phyloP scores from a whole-genome alignment of 2,329 filamentous ascomycete species.

The Biscogniauxia sp. region DNA sequence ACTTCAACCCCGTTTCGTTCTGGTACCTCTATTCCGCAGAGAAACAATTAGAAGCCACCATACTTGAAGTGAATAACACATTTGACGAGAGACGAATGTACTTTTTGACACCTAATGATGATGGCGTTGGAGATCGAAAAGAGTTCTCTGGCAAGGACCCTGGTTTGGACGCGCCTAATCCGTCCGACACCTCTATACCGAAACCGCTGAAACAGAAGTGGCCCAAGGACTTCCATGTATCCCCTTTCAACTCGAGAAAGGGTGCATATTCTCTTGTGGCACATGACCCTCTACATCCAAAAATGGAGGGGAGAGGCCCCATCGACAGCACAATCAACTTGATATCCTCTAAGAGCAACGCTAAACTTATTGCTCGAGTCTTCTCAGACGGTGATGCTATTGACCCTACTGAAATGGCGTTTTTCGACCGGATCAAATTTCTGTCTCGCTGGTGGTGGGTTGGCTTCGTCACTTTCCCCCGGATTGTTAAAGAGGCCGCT shows the following conservation, averaged over 20 bases:
- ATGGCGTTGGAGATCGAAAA: constrained; percentile 8
- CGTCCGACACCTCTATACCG: not conserved
- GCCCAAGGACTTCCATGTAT: constrained; percentile 74
- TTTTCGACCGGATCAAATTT: constrained; percentile 44
- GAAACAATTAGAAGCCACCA: constrained; percentile 58
- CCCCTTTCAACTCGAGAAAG: constrained; percentile 66
- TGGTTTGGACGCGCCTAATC: not conserved
- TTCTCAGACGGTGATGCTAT: constrained; percentile 50
- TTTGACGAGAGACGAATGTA: constrained; percentile 71
- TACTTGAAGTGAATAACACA: constrained; percentile 75
- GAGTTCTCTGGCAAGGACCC: constrained; percentile 14
- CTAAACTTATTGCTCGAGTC: constrained; percentile 61
- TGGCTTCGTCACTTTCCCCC: constrained; percentile 62
- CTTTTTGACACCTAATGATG: constrained; percentile 46
- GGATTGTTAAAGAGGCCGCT: constrained; percentile 61
- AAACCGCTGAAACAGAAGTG: constrained; percentile 49
- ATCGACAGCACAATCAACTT: constrained; percentile 62
- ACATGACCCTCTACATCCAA: constrained; percentile 44
- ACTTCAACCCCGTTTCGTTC: constrained; percentile 74
- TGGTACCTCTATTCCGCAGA: constrained; percentile 71
- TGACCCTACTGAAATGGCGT: constrained; percentile 47
- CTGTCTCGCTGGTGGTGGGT: constrained; percentile 64
- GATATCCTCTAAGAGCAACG: constrained; percentile 55
- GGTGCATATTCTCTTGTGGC: constrained; percentile 52
- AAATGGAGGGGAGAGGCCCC: constrained; percentile 36